These are phyloP conservation scores for Skeletonema costatum DNA, from an alignment of 108 stramenopile genomes.

Conservation along the genomic window DNA sequence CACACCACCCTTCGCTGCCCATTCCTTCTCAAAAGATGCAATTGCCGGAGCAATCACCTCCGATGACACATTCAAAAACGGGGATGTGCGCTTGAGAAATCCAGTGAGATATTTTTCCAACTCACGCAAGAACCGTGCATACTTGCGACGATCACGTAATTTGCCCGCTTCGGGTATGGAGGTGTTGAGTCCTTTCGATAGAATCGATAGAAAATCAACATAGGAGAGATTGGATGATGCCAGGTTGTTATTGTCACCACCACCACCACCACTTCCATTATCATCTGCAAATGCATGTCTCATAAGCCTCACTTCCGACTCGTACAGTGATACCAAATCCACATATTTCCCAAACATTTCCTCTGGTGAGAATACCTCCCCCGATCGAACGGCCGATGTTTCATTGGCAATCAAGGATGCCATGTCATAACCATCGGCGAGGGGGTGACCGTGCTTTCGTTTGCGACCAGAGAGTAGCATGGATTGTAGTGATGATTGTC, in stretches of 20 bases:
- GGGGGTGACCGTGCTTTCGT: conserved; percentile 67
- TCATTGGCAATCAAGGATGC: conserved; percentile 51
- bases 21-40: conserved; percentile 57
- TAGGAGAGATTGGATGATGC: conserved; percentile 48
- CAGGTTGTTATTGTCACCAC: conserved; percentile 7
- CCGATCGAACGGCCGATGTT: conserved; percentile 48
- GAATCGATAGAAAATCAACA: conserved; percentile 54
- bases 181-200: conserved; percentile 50
- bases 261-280: neutral
- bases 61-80: conserved; percentile 61
- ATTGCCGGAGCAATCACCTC: conserved; percentile 56
- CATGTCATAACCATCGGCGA: conserved; percentile 85
- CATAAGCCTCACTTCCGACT: conserved; percentile 37
- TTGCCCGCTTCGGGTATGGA: conserved; percentile 59
- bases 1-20: conserved; percentile 62
- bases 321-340: conserved; percentile 61
- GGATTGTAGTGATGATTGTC: neutral
- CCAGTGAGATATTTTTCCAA: conserved; percentile 67
- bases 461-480: conserved; percentile 43
- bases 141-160: conserved; percentile 76
- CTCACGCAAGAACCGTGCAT: conserved; percentile 65
- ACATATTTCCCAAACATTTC: conserved; percentile 86
- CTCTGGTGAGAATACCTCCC: conserved; percentile 61
- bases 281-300: conserved; percentile 37
- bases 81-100: conserved; percentile 70